Evolutionary conservation across 2,329 filamentous ascomycete genomes (phyloP).

Genomic region (Sordariomycetes sp.): DNA sequence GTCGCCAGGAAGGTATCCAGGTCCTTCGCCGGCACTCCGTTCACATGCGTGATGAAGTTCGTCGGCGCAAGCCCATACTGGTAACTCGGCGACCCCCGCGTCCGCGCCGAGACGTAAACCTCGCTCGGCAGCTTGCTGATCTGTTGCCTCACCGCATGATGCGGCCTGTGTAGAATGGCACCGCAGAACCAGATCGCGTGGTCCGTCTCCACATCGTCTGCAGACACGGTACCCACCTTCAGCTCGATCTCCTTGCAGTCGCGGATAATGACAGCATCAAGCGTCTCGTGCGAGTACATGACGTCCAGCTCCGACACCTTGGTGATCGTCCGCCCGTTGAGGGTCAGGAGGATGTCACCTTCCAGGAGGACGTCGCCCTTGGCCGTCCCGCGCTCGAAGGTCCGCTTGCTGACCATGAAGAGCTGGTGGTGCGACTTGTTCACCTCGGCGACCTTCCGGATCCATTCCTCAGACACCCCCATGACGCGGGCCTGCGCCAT

Average conservation of each 20-base stretch:
- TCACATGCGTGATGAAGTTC: constrained; percentile 96
- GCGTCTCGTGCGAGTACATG: constrained; percentile 81
- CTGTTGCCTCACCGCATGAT: constrained; percentile 93
- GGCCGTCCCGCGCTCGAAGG: constrained; percentile 44
- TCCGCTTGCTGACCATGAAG: constrained; percentile 95
- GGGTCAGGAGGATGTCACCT: constrained; percentile 81
- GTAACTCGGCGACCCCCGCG: constrained; percentile 72
- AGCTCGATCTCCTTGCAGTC: constrained; percentile 70
- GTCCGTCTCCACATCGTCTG: constrained; percentile 84
- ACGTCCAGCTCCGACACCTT: constrained; percentile 86
- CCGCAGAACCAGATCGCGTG: constrained; percentile 92
- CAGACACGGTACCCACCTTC: constrained; percentile 73
- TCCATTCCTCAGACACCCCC: constrained; percentile 95
- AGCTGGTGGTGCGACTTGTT: constrained; percentile 92
- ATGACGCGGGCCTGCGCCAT: constrained; percentile 97
- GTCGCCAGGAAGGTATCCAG: constrained; percentile 70
- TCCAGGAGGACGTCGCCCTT: constrained; percentile 58
- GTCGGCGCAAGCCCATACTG: constrained; percentile 90
- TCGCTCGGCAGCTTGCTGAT: constrained; percentile 95
- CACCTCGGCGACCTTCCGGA: constrained; percentile 74
- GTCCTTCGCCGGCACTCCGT: constrained; percentile 75
- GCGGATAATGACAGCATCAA: constrained; percentile 80
- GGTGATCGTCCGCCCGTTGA: constrained; percentile 89
- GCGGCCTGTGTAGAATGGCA: constrained; percentile 82
- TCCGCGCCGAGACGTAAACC: constrained; percentile 86